Evolutionary conservation across 2,329 filamentous ascomycete genomes (phyloP), one percentile per base, ranked within the genome.

Genomic region (Colletotrichum falcatum): DNA sequence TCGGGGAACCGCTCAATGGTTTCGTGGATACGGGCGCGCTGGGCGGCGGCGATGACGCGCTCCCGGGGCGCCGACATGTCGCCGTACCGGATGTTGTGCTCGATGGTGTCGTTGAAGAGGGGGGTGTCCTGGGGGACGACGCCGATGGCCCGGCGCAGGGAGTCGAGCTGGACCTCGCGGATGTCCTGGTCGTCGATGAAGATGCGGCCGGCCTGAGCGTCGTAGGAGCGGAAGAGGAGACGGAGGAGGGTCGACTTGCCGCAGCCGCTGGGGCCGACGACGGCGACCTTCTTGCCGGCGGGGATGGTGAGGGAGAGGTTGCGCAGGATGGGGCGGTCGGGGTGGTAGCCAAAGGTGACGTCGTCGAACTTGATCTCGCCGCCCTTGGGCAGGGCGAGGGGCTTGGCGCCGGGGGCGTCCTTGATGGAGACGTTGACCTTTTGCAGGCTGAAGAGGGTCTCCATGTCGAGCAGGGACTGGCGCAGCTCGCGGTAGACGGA

Each of bases 51-150:
- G 16, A 90, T 79, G 9, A 99, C 92, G 67, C 91, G 86, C 39
- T 94, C 93, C 12, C 87, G 84, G 0, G 90, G 87, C 0, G 95
- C 95, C 56, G 90, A 89, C 73, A 98, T 88, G 74, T 92, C 89
- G 61, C 96, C 96, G 79, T 99, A 99, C 73, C 90, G 92, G 76
- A 99, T 97, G 79, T 99, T 99, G 80, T 98, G 94, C 78, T 93
- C 92, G 69, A 99, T 95, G 0, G 94, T 96, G 77, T 97, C 94
- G 79, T 99, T 99, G 85, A 99, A 99, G 1, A 99, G 86, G 0
- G 96, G 95, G 0, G 96, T 98, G 76, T 99, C 96, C 79, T 99
- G 97, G 0, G 96, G 96, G 0, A 99, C 96, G 20, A 99, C 95
- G 28, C 96, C 96, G 73, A 99, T 98, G 2, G 92, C 88, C 73